These are phyloP conservation scores for Bimuria novae-zelandiae DNA, from an alignment of 2,329 filamentous ascomycete species.

Conservation along the genomic window DNA sequence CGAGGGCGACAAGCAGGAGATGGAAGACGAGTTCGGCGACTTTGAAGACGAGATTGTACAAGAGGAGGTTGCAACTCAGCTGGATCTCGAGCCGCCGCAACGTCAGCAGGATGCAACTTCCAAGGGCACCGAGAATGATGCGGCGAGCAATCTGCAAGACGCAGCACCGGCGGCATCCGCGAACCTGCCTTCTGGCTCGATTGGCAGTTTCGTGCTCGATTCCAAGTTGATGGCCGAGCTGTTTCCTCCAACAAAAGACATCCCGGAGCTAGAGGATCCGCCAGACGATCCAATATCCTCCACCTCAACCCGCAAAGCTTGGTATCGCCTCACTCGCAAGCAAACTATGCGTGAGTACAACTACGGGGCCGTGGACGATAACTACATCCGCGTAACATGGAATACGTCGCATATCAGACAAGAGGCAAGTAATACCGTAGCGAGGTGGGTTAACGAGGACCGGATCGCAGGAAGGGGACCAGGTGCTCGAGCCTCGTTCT, in stretches of 20 bases:
- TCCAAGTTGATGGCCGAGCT: constrained; percentile 29
- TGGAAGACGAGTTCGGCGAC: constrained; percentile 24
- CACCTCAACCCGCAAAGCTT: constrained; percentile 43
- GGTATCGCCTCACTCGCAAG: constrained; percentile 46
- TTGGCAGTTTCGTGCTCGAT: constrained; percentile 17
- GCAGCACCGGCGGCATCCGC: too few species aligned
- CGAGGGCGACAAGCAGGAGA: not conserved
- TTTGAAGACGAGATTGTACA: constrained; percentile 19
- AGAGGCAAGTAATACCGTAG: constrained; percentile 43
- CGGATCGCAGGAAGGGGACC: constrained; percentile 43
- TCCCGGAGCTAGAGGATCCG: constrained; percentile 17
- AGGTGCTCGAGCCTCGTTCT: constrained; percentile 41
- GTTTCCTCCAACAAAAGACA: constrained; percentile 23
- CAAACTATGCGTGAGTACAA: constrained; percentile 47
- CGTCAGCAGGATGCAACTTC: not conserved
- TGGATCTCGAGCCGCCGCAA: not conserved
- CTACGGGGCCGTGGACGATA: constrained; percentile 39
- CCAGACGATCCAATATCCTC: constrained; percentile 40
- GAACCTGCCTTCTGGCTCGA: too few species aligned
- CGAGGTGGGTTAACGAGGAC: constrained; percentile 45
- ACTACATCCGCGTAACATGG: constrained; percentile 47
- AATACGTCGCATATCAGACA: constrained; percentile 35
- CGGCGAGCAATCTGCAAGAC: not conserved
- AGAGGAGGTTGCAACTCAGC: not conserved
- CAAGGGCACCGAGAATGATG: not conserved